Percentiles rank a stretch among this genome's conserved stretches.
phyloP scores from a whole-genome alignment of 129 eudicot genomes.

The Flaveria sonorensis region DNA sequence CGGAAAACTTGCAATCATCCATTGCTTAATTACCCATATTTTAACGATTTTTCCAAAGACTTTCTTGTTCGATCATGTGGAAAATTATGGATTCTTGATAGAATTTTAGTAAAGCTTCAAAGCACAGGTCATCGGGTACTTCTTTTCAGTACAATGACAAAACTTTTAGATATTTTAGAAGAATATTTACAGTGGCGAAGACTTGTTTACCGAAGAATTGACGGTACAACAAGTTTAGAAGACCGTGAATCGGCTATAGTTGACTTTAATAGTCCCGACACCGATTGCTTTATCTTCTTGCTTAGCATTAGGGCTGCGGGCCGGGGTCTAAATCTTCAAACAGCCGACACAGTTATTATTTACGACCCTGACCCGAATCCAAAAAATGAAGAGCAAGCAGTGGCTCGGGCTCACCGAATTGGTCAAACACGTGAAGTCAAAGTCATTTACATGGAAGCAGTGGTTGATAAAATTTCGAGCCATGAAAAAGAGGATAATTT shows the following conservation, averaged over 20 bases:
- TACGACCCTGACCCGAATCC: constrained; percentile 99
- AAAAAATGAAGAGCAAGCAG: constrained; percentile 97
- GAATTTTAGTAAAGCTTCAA: constrained; percentile 83
- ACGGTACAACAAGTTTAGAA: constrained; percentile 86
- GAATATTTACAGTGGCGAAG: constrained; percentile 95
- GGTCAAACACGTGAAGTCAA: constrained; percentile 97
- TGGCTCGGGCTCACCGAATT: constrained; percentile 96
- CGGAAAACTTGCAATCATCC: constrained; percentile 98
- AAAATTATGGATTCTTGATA: constrained; percentile 77
- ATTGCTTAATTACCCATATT: constrained; percentile 81
- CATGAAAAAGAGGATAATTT: constrained; percentile 82
- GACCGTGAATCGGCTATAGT: constrained; percentile 94
- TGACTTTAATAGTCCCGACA: constrained; percentile 75
- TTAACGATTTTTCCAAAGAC: constrained; percentile 75
- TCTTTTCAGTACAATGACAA: constrained; percentile 93
- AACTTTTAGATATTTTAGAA: constrained; percentile 83
- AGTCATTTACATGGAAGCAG: constrained; percentile 96
- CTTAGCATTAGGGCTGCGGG: constrained; percentile 96
- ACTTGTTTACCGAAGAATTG: constrained; percentile 85
- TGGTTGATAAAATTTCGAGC: constrained; percentile 80
- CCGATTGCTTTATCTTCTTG: constrained; percentile 88
- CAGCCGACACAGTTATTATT: constrained; percentile 92
- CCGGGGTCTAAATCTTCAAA: constrained; percentile 84
- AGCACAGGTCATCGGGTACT: constrained; percentile 89
- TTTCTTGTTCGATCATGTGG: constrained; percentile 95